These are phyloP conservation scores for Knoxia roxburghii DNA, from an alignment of 257 asterid species.

Conservation along the genomic window DNA sequence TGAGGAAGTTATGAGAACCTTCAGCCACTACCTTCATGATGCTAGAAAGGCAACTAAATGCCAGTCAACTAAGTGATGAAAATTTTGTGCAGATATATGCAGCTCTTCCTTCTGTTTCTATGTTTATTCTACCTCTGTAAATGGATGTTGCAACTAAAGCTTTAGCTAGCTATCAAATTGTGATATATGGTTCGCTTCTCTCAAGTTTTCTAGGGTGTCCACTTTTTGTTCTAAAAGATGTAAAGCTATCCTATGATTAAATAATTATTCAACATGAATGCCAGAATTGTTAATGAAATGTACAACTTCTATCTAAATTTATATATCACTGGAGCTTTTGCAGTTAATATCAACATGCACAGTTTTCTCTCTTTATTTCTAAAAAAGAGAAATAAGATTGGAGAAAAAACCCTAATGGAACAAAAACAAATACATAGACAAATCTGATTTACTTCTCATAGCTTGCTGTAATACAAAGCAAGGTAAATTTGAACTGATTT, in stretches of 20 bases:
- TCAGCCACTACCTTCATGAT: constrained; percentile 43
- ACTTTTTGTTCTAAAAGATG: not conserved
- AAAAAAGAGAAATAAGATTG: no score
- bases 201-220: constrained; percentile 5
- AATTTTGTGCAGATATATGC: constrained; percentile 9
- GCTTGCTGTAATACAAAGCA: no score
- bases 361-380: no score
- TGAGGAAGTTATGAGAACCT: constrained; percentile 74
- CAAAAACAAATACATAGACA: no score
- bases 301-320: not conserved
- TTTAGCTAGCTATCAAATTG: constrained; percentile 9
- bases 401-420: no score
- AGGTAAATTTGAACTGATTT: no score
- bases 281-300: not conserved
- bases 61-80: constrained; percentile 85
- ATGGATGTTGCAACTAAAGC: constrained; percentile 8
- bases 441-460: no score
- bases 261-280: not conserved
- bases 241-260: not conserved
- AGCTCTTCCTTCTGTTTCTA: constrained; percentile 12
- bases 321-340: not conserved
- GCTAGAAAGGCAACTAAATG: constrained; percentile 64
- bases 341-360: no score
- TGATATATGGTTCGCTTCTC: constrained; percentile 4
- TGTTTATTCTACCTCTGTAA: constrained; percentile 11